These are phyloP conservation scores for Ustilago xerochloae DNA, from an alignment of 1,284 basidiomycete genomes.

Conservation along the genomic window DNA sequence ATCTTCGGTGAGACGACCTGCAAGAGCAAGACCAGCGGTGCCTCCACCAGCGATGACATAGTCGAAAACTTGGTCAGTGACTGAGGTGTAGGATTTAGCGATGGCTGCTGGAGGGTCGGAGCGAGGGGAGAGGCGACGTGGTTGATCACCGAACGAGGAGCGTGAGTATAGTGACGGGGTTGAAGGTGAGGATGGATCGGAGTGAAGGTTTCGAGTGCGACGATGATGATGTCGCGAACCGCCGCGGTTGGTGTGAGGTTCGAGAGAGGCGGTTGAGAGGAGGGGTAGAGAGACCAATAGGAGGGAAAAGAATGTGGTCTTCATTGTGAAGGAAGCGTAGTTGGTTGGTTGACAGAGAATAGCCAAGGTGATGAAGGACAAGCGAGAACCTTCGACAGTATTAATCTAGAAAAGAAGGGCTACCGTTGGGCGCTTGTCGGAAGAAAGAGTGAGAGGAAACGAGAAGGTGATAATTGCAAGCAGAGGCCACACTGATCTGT, in stretches of 20 bases:
- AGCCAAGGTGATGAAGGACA: neutral
- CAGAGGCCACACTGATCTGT: constrained; percentile 38
- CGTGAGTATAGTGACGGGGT: constrained; percentile 10
- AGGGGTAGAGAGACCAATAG: constrained; percentile 31
- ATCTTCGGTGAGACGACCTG: constrained; percentile 81
- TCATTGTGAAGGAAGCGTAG: constrained; percentile 13
- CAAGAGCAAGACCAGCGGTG: constrained; percentile 88
- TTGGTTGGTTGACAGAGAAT: neutral
- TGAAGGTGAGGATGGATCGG: constrained; percentile 15
- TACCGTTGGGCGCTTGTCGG: constrained; percentile 29
- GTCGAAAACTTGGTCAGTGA: constrained; percentile 68
- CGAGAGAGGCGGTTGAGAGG: constrained; percentile 31
- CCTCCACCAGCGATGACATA: constrained; percentile 94
- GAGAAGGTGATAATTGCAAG: neutral
- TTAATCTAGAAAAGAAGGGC: constrained; percentile 26
- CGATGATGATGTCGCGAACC: constrained; percentile 18
- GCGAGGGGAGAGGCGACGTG: constrained; percentile 12
- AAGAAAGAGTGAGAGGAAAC: neutral
- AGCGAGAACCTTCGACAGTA: constrained; percentile 2
- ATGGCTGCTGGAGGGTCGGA: constrained; percentile 31
- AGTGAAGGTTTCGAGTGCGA: constrained; percentile 9
- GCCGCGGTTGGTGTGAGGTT: constrained; percentile 5
- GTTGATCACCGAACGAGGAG: constrained; percentile 13
- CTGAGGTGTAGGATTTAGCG: constrained; percentile 30
- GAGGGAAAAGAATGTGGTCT: constrained; percentile 31